Conservation (phyloP, 371 early-diverging fungal species). For the Chytridium lagenaria region DNA sequence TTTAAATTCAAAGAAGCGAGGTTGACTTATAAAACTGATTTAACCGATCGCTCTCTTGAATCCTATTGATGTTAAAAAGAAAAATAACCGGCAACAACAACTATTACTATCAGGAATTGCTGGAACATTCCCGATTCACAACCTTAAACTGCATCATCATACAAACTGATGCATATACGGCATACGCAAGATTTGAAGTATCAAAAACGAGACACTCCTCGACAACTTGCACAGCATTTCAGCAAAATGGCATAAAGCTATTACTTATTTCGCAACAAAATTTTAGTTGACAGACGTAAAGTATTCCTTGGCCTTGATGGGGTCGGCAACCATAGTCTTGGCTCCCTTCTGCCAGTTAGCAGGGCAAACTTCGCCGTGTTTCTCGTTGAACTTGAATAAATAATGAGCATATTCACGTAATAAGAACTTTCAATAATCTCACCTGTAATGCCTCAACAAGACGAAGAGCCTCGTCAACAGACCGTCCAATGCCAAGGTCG, state of each 20-base stretch:
- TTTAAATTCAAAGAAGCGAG: too few relatives aligned
- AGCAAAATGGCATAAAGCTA: too few relatives aligned
- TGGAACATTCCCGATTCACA: too few relatives aligned
- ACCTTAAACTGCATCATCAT: too few relatives aligned
- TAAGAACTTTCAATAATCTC: neutral
- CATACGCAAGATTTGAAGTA: too few relatives aligned
- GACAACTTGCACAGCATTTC: too few relatives aligned
- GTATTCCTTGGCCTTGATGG: slow-evolving; percentile 77
- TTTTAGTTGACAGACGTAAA: slow-evolving; percentile 50
- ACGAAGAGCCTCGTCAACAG: slow-evolving; percentile 92
- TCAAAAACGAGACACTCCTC: too few relatives aligned
- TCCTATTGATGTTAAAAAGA: neutral
- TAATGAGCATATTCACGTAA: neutral
- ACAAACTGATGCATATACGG: too few relatives aligned
- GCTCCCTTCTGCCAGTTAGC: slow-evolving; percentile 86
- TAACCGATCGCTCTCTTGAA: too few relatives aligned
- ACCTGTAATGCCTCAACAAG: slow-evolving; percentile 91
- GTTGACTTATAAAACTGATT: too few relatives aligned
- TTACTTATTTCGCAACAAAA: too few relatives aligned
- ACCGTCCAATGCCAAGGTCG: slow-evolving; percentile 87
- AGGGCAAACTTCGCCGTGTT: slow-evolving; percentile 71
- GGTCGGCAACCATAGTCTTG: slow-evolving; percentile 62
- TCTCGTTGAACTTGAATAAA: slow-evolving; percentile 74
- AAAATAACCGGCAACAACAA: neutral
- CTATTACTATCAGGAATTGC: too few relatives aligned